These are phyloP conservation scores for Leccinum holopus DNA, from an alignment of 1,284 basidiomycete genomes.

Conservation along the genomic window DNA sequence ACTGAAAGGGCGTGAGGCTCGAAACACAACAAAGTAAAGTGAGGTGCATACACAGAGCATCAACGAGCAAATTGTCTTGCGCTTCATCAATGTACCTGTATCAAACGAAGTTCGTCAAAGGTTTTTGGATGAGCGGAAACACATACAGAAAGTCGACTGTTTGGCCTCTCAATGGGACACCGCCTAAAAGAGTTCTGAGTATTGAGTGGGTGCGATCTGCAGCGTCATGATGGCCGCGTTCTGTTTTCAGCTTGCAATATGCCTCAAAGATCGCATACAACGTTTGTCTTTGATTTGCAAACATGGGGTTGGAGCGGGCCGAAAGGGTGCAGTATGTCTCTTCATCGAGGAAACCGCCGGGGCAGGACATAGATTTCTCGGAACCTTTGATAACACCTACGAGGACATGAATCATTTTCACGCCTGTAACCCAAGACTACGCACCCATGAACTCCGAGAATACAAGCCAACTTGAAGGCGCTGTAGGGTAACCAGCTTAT, in stretches of 20 bases:
- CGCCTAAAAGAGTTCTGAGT: constrained; percentile 38
- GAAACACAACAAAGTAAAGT: background rate
- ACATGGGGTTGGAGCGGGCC: constrained; percentile 52
- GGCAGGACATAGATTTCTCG: constrained; percentile 43
- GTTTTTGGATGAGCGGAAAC: background rate
- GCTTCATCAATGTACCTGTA: constrained; percentile 72
- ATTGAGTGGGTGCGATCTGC: constrained; percentile 67
- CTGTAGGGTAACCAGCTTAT: constrained; percentile 34
- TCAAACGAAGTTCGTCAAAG: background rate
- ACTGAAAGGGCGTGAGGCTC: constrained; percentile 42
- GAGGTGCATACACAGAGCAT: constrained; percentile 50
- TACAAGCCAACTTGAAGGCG: constrained; percentile 50
- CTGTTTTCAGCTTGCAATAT: constrained; percentile 51
- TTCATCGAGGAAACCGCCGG: constrained; percentile 43
- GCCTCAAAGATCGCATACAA: constrained; percentile 57
- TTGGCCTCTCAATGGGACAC: constrained; percentile 36
- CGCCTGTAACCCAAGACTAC: constrained; percentile 1
- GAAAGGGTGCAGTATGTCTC: constrained; percentile 51
- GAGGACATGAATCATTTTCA: background rate
- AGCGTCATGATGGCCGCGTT: constrained; percentile 50
- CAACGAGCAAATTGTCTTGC: constrained; percentile 70
- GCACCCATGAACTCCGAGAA: constrained; percentile 72
- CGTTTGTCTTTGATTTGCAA: constrained; percentile 46
- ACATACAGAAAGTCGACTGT: constrained; percentile 60
- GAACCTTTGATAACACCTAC: constrained; percentile 70